Evolutionary conservation across 1,139 yeast species (phyloP), one percentile per base, ranked within the genome.

Genomic region (Geotrichum carabidarum): DNA sequence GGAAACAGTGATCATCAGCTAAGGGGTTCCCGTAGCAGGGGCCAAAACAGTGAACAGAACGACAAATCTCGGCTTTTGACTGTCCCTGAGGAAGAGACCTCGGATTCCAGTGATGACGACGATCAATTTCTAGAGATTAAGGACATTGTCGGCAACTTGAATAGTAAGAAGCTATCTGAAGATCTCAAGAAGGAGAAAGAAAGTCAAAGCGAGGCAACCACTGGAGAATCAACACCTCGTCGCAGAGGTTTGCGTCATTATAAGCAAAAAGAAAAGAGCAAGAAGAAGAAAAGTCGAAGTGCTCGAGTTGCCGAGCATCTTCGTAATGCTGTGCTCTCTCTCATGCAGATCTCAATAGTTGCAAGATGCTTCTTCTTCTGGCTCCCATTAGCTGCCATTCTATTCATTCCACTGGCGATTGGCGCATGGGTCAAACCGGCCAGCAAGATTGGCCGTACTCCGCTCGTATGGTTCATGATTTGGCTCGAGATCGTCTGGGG

Each of bases 401-500:
- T 73, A 51, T 73, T 73, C 48, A 60, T 73, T 42, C 76, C 76
- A 1, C 63, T 73, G 38, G 73, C 74, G 1, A 64, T 67, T 7
- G 76, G 75, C 30, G 75, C 74, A 2, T 72, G 73, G 71, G 70
- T 62, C 22, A 59, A 62, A 40, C 65, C 62, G 1, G 57, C 61
- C 14, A 69, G 70, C 4, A 15, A 57, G 12, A 56, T 73, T 7
- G 76, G 75, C 35, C 61, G 65, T 17, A 68, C 70, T 15, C 64
- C 70, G 1, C 63, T 73, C 18, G 63, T 68, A 66, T 73, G 76
- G 76, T 58, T 73, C 18, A 73, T 73, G 54, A 70, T 73, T 45
- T 73, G 76, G 76, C 61, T 71, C n/a, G 76, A 73, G 56, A 67
- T 73, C 34, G 72, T 67, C 30, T 73, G 76, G 76, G 74, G 68